These are phyloP conservation scores for Trichoderma sp. DNA, from an alignment of 2,329 filamentous ascomycete genomes.

Conservation along the genomic window DNA sequence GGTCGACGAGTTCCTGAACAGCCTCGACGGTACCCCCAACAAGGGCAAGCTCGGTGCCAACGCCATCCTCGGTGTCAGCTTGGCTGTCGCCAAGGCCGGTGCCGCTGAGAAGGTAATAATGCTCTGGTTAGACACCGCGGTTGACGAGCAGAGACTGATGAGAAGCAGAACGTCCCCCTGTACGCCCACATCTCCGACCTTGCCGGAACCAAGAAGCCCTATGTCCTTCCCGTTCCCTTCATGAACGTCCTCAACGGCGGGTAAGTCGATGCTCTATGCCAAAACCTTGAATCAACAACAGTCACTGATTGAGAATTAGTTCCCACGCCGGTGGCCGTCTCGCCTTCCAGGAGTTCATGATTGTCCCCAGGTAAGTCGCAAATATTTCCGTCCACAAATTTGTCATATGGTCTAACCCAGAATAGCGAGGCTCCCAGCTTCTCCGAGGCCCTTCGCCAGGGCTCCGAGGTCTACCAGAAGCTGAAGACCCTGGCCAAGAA, in stretches of 20 bases:
- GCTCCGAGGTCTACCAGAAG: slow-evolving; percentile 96
- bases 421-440: slow-evolving; percentile 79
- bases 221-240: slow-evolving; percentile 87
- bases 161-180: slow-evolving; percentile 68
- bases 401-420: slow-evolving; percentile 28
- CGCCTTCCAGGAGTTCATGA: slow-evolving; percentile 97
- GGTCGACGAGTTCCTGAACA: slow-evolving; percentile 82
- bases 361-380: slow-evolving; percentile 70
- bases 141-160: slow-evolving; percentile 19
- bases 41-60: slow-evolving; percentile 89
- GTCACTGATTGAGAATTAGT: slow-evolving; percentile 45
- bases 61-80: slow-evolving; percentile 80
- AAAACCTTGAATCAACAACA: background rate
- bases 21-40: slow-evolving; percentile 81
- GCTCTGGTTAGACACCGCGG: background rate
- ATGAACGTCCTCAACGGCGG: slow-evolving; percentile 89
- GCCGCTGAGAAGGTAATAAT: slow-evolving; percentile 78
- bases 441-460: slow-evolving; percentile 94
- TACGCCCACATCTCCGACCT: slow-evolving; percentile 88
- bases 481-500: slow-evolving; percentile 97
- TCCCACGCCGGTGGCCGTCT: slow-evolving; percentile 97
- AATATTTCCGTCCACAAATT: background rate
- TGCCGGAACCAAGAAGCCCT: slow-evolving; percentile 87
- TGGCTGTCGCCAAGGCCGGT: slow-evolving; percentile 85
- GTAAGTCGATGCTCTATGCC: slow-evolving; percentile 40